Percentiles rank a stretch among this genome's conserved stretches.
phyloP scores from a whole-genome alignment of 2,329 filamentous ascomycete species.

The Aureobasidium leucospermi region DNA sequence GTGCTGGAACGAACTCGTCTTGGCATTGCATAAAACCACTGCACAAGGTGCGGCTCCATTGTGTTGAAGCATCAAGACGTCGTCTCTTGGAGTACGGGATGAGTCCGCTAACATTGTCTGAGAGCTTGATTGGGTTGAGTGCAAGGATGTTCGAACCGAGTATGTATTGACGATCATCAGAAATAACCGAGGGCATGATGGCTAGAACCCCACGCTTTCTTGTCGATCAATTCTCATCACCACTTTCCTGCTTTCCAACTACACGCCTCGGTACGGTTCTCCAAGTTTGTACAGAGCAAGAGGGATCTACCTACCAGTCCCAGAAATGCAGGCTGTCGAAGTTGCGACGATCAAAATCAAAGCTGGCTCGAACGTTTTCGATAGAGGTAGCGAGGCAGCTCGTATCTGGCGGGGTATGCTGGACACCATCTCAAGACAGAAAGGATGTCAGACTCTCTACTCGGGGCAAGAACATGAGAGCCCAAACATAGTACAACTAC shows the following conservation, averaged over 20 bases:
- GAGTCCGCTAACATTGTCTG: too few species aligned
- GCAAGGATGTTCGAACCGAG: too few species aligned
- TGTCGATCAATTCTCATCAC: background rate
- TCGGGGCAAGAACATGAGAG: constrained; percentile 36
- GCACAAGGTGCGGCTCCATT: too few species aligned
- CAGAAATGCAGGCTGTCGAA: constrained; percentile 32
- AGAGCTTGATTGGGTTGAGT: too few species aligned
- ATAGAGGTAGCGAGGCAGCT: constrained; percentile 23
- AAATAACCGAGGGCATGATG: too few species aligned
- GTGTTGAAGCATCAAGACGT: too few species aligned
- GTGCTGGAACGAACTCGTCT: too few species aligned
- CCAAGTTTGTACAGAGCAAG: background rate
- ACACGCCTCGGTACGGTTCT: background rate
- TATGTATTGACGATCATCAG: too few species aligned
- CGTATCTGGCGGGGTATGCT: constrained; percentile 27
- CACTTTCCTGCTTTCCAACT: background rate
- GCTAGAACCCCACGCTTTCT: too few species aligned
- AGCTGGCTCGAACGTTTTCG: constrained; percentile 29
- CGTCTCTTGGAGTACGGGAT: too few species aligned
- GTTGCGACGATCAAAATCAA: constrained; percentile 33
- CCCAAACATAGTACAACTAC: constrained; percentile 29
- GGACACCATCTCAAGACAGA: constrained; percentile 28
- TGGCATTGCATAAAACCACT: too few species aligned
- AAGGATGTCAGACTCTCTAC: constrained; percentile 30
- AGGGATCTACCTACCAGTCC: background rate